These are phyloP conservation scores for Pseudogymnoascus sp. DNA, from an alignment of 2,329 filamentous ascomycete species.

Conservation along the genomic window DNA sequence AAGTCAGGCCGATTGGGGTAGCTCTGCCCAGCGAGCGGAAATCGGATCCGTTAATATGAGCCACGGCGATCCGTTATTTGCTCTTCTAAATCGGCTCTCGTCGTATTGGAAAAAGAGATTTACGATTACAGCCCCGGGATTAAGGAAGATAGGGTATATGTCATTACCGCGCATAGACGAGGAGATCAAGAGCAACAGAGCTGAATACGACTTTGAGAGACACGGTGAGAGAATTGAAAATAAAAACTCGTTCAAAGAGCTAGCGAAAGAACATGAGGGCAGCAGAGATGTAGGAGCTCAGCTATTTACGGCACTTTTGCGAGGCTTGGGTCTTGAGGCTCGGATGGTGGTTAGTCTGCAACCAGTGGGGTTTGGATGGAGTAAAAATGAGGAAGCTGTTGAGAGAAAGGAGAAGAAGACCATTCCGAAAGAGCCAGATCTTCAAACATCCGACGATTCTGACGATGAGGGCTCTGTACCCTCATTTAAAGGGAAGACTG, in stretches of 20 bases:
- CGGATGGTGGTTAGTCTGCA: constrained; percentile 80
- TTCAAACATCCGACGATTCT: constrained; percentile 21
- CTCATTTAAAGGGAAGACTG: constrained; percentile 17
- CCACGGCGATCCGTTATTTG: constrained; percentile 71
- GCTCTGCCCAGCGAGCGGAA: constrained; percentile 61
- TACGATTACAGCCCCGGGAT: constrained; percentile 63
- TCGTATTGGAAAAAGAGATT: constrained; percentile 88
- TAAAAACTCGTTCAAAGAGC: constrained; percentile 59
- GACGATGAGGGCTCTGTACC: constrained; percentile 8
- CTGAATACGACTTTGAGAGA: constrained; percentile 50
- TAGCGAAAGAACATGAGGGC: constrained; percentile 64
- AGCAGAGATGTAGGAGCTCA: constrained; percentile 85
- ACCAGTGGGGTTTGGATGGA: constrained; percentile 84
- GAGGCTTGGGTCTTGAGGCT: constrained; percentile 74
- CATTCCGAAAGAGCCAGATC: constrained; percentile 34
- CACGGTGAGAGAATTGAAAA: constrained; percentile 72
- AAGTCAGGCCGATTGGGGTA: constrained; percentile 61
- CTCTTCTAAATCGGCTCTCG: constrained; percentile 67
- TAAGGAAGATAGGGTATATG: constrained; percentile 89
- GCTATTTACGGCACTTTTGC: constrained; percentile 77
- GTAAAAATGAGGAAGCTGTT: constrained; percentile 71
- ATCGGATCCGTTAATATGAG: constrained; percentile 68
- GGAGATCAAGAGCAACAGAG: constrained; percentile 60
- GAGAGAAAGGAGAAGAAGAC: constrained; percentile 26
- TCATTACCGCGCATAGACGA: constrained; percentile 65